Conservation (phyloP, 345 rosid species). For the Bretschneidera sinensis region DNA sequence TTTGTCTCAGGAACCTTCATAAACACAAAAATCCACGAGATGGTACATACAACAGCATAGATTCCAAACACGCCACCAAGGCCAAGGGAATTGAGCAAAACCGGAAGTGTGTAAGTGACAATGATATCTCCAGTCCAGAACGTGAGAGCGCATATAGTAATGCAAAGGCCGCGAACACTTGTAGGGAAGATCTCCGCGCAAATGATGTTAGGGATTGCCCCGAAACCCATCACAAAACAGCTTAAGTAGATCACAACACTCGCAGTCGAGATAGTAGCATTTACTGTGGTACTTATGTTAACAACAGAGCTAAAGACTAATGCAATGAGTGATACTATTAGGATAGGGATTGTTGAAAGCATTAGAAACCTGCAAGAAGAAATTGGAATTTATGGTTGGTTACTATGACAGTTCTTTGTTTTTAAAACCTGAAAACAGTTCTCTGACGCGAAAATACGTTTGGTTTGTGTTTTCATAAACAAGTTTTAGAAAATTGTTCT, state of each 20-base stretch:
- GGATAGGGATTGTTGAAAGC: conserved; percentile 70
- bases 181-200: conserved; percentile 96
- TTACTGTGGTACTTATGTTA: conserved; percentile 35
- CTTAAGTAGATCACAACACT: conserved; percentile 72
- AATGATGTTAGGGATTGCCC: conserved; percentile 80
- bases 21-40: conserved; percentile 76
- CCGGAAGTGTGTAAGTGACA: conserved; percentile 77
- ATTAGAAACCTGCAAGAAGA: conserved; percentile 52
- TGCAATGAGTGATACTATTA: conserved; percentile 49
- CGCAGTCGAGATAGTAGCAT: conserved; percentile 53
- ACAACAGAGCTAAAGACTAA: conserved; percentile 48
- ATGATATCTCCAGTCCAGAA: conserved; percentile 83
- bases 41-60: conserved; percentile 60
- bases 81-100: conserved; percentile 64
- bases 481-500: no score
- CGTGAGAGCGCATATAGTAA: conserved; percentile 65
- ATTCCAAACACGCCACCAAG: conserved; percentile 59
- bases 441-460: no score
- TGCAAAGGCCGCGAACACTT: conserved; percentile 88
- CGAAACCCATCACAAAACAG: conserved; percentile 72
- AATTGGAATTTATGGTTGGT: no score
- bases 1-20: conserved; percentile 88
- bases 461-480: no score
- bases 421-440: no score
- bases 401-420: no score